phyloP scores from a whole-genome alignment of 2,329 filamentous ascomycete genomes.

The Corinectria fuckeliana region DNA sequence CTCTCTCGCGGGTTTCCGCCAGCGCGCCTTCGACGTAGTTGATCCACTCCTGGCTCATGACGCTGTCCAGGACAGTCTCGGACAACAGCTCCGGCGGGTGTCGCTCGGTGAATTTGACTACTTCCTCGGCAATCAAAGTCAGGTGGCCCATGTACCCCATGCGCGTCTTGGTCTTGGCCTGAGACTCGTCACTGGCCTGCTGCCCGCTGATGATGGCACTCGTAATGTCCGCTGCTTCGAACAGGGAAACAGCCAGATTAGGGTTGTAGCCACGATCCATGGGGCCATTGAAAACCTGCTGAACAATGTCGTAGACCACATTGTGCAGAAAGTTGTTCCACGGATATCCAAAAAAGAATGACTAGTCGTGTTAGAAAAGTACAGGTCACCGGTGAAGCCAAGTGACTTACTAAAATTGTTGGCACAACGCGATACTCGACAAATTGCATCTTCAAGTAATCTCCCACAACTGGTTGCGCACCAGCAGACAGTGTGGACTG shows the following conservation, averaged over 20 bases:
- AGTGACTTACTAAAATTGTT: conserved; percentile 80
- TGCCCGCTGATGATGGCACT: conserved; percentile 93
- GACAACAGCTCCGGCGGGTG: conserved; percentile 89
- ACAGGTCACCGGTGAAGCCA: neutral
- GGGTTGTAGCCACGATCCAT: conserved; percentile 97
- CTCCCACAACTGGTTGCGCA: conserved; percentile 81
- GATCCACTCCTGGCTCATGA: conserved; percentile 90
- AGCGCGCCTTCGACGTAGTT: conserved; percentile 93
- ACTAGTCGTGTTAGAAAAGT: conserved; percentile 55
- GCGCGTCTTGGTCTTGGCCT: conserved; percentile 83
- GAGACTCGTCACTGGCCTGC: conserved; percentile 82
- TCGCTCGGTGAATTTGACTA: conserved; percentile 96
- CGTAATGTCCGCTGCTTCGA: conserved; percentile 88
- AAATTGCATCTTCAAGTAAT: conserved; percentile 95
- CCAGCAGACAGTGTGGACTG: conserved; percentile 18
- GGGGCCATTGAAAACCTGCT: conserved; percentile 98
- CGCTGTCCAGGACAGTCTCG: conserved; percentile 81
- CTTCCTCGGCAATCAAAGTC: conserved; percentile 95
- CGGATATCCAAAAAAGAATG: conserved; percentile 97
- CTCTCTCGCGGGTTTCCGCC: conserved; percentile 90
- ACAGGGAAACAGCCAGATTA: conserved; percentile 87
- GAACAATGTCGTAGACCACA: conserved; percentile 97
- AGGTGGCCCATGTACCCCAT: conserved; percentile 99
- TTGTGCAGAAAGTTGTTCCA: conserved; percentile 99
- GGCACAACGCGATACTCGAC: conserved; percentile 94